phyloP scores from a whole-genome alignment of 345 rosid species.

The Kernera saxatilis region DNA sequence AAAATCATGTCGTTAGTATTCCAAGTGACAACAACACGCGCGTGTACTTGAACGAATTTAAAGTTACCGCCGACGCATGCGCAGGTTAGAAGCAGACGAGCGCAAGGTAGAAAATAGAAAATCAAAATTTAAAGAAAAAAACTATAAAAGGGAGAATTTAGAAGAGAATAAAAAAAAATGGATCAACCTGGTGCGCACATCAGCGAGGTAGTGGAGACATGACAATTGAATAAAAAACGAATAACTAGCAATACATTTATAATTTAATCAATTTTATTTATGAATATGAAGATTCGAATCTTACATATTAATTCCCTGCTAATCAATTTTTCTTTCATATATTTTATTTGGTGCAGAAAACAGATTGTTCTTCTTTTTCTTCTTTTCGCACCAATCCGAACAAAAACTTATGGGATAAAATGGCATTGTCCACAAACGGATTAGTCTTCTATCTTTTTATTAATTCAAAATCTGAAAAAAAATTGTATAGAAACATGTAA shows the following conservation, averaged over 20 bases:
- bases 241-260: neutral
- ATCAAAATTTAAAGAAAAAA: neutral
- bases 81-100: conserved; percentile 9
- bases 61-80: neutral
- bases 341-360: neutral
- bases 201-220: conserved; percentile 34
- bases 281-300: conserved; percentile 14
- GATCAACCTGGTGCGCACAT: conserved; percentile 35
- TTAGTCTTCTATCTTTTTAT: neutral
- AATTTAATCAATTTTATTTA: neutral
- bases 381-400: neutral
- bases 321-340: neutral
- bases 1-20: neutral
- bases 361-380: neutral
- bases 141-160: neutral
- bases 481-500: neutral
- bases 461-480: neutral
- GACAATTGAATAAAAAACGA: conserved; percentile 3
- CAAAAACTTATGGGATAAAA: neutral
- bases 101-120: neutral
- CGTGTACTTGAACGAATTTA: neutral
- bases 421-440: neutral
- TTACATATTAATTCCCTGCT: neutral
- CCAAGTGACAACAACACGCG: neutral
- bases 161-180: conserved; percentile 21